Percentiles rank a stretch among this genome's conserved stretches.
These are phyloP conservation scores for Penicillium verrucosum DNA, from an alignment of 2,329 filamentous ascomycete genomes.

Conservation along the genomic window DNA sequence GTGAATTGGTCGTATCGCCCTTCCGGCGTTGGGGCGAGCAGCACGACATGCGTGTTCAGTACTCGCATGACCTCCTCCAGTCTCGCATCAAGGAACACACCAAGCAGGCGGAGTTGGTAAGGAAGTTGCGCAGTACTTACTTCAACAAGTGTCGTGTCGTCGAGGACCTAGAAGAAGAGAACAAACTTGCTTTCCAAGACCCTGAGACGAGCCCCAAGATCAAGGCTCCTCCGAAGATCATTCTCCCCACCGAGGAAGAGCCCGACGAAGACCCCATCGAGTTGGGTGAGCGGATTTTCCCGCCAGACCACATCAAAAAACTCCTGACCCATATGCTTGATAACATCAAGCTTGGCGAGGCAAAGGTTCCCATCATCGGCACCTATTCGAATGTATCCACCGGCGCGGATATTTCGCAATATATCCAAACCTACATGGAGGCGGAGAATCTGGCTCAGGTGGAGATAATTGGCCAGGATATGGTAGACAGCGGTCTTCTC, in stretches of 20 bases:
- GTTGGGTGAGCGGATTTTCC: constrained; percentile 84
- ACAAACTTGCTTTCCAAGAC: constrained; percentile 94
- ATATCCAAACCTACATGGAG: constrained; percentile 83
- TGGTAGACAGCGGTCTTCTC: constrained; percentile 80
- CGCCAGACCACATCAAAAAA: constrained; percentile 84
- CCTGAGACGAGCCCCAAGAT: constrained; percentile 64
- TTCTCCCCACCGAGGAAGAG: constrained; percentile 69
- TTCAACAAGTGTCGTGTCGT: constrained; percentile 98
- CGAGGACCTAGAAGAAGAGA: constrained; percentile 96
- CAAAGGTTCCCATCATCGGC: constrained; percentile 92
- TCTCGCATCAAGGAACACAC: constrained; percentile 87
- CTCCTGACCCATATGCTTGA: constrained; percentile 82
- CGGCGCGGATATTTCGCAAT: constrained; percentile 92
- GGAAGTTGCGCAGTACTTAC: constrained; percentile 92
- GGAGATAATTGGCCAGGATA: constrained; percentile 90
- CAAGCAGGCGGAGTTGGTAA: constrained; percentile 81
- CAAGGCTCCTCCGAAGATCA: constrained; percentile 69
- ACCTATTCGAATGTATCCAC: constrained; percentile 91
- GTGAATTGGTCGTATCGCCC: constrained; percentile 89
- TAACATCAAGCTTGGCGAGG: constrained; percentile 80
- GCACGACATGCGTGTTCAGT: constrained; percentile 84
- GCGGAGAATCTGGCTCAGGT: constrained; percentile 83
- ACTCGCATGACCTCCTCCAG: constrained; percentile 93
- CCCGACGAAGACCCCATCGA: constrained; percentile 82
- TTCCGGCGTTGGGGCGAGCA: constrained; percentile 96